Conservation (phyloP, 768 basidiomycete genomes). For the Cubamyces sp. region DNA sequence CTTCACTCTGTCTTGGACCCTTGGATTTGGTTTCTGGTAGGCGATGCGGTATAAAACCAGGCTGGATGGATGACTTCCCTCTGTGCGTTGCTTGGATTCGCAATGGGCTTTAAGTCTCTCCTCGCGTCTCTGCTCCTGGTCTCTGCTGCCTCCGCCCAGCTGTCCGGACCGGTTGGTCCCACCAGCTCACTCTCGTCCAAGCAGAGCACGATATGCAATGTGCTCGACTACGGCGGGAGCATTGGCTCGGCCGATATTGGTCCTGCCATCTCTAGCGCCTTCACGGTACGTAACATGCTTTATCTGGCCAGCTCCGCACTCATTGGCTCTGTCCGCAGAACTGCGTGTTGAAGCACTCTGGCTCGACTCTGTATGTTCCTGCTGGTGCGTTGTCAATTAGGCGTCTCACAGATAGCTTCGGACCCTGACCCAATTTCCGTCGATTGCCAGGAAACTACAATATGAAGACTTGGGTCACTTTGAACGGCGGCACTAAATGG, state of each 20-base stretch:
- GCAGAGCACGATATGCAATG: conserved; percentile 33
- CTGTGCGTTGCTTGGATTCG: not conserved
- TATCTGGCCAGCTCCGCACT: not conserved
- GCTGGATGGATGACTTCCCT: too few relatives aligned
- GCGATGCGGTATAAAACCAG: too few relatives aligned
- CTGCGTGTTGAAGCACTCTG: conserved; percentile 33
- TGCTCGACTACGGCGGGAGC: conserved; percentile 35
- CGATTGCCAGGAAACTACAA: conserved; percentile 27
- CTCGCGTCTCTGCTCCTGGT: conserved; percentile 15
- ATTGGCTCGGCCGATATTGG: conserved; percentile 37
- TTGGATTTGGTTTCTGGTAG: too few relatives aligned
- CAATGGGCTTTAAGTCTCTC: conserved; percentile 22
- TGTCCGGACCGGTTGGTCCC: conserved; percentile 32
- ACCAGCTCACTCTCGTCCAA: conserved; percentile 30
- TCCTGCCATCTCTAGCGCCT: conserved; percentile 35
- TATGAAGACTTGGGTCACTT: conserved; percentile 37
- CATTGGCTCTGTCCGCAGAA: conserved; percentile 7
- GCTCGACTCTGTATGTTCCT: conserved; percentile 32
- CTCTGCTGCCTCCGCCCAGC: conserved; percentile 24
- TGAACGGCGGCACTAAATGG: conserved; percentile 34
- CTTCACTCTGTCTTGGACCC: too few relatives aligned
- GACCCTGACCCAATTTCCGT: not conserved
- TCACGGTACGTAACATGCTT: conserved; percentile 18
- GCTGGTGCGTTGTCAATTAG: conserved; percentile 21
- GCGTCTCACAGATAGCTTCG: not conserved